These are phyloP conservation scores for Scheffersomyces lignicola DNA, from an alignment of 1,139 yeast genomes.

Conservation along the genomic window DNA sequence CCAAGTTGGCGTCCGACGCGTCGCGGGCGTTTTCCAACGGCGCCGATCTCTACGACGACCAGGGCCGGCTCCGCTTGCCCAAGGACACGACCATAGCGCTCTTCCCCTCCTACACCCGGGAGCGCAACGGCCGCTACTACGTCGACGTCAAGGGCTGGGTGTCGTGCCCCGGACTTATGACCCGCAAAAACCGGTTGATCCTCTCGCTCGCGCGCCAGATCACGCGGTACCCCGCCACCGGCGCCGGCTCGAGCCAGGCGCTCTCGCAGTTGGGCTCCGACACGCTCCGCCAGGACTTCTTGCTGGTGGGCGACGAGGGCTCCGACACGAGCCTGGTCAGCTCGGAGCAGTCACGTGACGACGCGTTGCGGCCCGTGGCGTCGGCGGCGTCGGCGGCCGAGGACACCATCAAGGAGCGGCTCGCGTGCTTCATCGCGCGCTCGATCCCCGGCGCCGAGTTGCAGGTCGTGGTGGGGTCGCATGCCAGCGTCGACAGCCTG, in stretches of 20 bases:
- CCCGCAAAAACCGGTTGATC: slow-evolving; percentile 68
- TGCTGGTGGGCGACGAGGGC: slow-evolving; percentile 13
- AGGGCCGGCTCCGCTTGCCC: slow-evolving; percentile 37
- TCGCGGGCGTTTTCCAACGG: slow-evolving; percentile 35
- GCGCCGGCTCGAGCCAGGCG: slow-evolving; percentile 23
- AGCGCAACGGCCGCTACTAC: slow-evolving; percentile 34
- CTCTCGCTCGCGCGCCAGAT: slow-evolving; percentile 71
- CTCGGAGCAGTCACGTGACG: slow-evolving; percentile 13
- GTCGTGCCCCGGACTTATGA: slow-evolving; percentile 67
- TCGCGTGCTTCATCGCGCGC: slow-evolving; percentile 61
- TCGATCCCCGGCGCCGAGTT: slow-evolving; percentile 55
- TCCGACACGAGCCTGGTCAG: slow-evolving; percentile 19
- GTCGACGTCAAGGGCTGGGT: slow-evolving; percentile 77
- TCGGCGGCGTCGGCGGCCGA: slow-evolving; percentile 19
- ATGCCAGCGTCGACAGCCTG: slow-evolving; percentile 18
- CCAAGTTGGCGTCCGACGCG: slow-evolving; percentile 51
- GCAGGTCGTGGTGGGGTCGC: slow-evolving; percentile 53
- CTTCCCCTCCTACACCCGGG: slow-evolving; percentile 67
- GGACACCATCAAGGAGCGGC: slow-evolving; percentile 51
- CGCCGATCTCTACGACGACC: slow-evolving; percentile 29
- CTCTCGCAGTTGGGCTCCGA: slow-evolving; percentile 32
- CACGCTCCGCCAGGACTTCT: slow-evolving; percentile 28
- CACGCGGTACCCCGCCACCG: slow-evolving; percentile 41
- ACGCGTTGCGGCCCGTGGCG: slow-evolving; percentile 5
- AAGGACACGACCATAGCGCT: slow-evolving; percentile 38